Conservation (phyloP, 2,329 filamentous ascomycete species). For the Mycosphaerelloides madeirae region DNA sequence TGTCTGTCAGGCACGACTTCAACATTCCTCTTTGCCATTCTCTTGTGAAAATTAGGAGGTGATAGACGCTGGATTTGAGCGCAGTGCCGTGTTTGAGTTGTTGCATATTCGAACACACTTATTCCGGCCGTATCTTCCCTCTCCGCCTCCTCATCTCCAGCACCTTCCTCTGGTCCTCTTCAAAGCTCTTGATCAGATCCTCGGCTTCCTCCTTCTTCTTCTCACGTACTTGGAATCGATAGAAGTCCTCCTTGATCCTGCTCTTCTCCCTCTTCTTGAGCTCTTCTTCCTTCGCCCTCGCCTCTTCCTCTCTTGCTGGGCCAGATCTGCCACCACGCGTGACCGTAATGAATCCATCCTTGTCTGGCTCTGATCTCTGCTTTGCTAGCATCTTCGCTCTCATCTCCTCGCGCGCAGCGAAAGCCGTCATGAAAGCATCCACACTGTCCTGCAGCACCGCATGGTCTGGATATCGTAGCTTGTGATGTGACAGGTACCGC, state of each 20-base stretch:
- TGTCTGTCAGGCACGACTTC: too few species aligned
- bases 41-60: too few species aligned
- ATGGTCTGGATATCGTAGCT: slow-evolving; percentile 65
- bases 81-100: background rate
- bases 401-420: slow-evolving; percentile 62
- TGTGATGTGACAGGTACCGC: slow-evolving; percentile 60
- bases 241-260: slow-evolving; percentile 66
- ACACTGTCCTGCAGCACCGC: slow-evolving; percentile 65
- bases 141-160: slow-evolving; percentile 24
- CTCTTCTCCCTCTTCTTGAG: slow-evolving; percentile 58
- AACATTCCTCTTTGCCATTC: too few species aligned
- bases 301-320: slow-evolving; percentile 65
- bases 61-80: too few species aligned
- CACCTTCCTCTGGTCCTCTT: slow-evolving; percentile 36
- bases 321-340: slow-evolving; percentile 68
- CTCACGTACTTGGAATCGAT: slow-evolving; percentile 77
- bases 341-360: slow-evolving; percentile 93
- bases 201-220: slow-evolving; percentile 70
- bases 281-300: slow-evolving; percentile 58
- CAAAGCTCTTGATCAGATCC: slow-evolving; percentile 65
- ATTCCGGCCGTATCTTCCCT: slow-evolving; percentile 23
- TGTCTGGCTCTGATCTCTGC: slow-evolving; percentile 75
- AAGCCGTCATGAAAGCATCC: slow-evolving; percentile 82
- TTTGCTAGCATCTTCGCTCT: slow-evolving; percentile 58
- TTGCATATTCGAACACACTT: background rate